Evolutionary conservation across 352 stramenopile species (phyloP).

Genomic region (Pythium utonaiense): DNA sequence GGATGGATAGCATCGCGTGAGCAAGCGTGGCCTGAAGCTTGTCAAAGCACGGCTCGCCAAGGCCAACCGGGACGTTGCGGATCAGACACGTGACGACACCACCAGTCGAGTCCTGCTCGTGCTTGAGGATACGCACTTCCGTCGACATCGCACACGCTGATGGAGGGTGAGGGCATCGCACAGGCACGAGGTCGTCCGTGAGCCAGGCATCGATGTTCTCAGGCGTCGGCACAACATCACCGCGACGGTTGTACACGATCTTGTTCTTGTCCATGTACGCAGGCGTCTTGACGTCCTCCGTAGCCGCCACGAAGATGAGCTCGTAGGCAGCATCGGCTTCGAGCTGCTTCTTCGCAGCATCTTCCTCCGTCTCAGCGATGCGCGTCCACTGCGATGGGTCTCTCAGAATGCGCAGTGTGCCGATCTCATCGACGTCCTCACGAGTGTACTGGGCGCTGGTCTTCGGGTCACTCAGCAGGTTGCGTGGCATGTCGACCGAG

Average conservation of each 20-base stretch:
- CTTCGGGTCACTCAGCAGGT: slow-evolving; percentile 62
- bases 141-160: slow-evolving; percentile 94
- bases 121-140: slow-evolving; percentile 92
- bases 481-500: slow-evolving; percentile 77
- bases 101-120: slow-evolving; percentile 87
- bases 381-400: slow-evolving; percentile 64
- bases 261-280: slow-evolving; percentile 95
- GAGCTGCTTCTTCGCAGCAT: slow-evolving; percentile 40
- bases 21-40: slow-evolving; percentile 98
- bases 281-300: slow-evolving; percentile 54
- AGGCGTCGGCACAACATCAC: slow-evolving; percentile 49
- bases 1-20: slow-evolving; percentile 98
- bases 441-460: slow-evolving; percentile 62
- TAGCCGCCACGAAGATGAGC: slow-evolving; percentile 53
- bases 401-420: slow-evolving; percentile 77
- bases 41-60: slow-evolving; percentile 99
- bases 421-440: slow-evolving; percentile 80
- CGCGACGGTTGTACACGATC: slow-evolving; percentile 83
- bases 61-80: slow-evolving; percentile 93
- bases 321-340: slow-evolving; percentile 73
- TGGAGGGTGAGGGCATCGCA: slow-evolving; percentile 93
- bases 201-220: slow-evolving; percentile 60
- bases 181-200: slow-evolving; percentile 85
- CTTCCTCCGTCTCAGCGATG: slow-evolving; percentile 29
- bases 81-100: slow-evolving; percentile 97